These are phyloP conservation scores for Eimeria sp. DNA, from an alignment of 169 alveolate genomes.

Conservation along the genomic window DNA sequence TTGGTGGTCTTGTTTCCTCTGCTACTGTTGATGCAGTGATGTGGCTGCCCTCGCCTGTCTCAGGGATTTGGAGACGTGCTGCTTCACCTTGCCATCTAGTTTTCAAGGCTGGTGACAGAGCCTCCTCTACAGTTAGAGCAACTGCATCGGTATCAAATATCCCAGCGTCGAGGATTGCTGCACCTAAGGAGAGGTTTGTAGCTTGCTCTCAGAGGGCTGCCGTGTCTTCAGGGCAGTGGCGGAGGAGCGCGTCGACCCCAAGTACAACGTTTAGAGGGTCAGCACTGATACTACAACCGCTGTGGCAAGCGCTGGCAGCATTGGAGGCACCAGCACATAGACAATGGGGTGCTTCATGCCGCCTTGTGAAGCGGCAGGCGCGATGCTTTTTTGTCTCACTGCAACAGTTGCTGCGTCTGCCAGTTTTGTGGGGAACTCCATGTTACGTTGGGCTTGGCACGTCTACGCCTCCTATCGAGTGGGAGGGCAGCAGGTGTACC, in stretches of 20 bases:
- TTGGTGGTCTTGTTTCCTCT: not conserved
- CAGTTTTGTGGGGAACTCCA: not conserved
- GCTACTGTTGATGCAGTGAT: not conserved
- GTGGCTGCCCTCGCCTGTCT: not conserved
- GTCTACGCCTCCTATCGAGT: not conserved
- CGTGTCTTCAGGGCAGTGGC: conserved; percentile 4
- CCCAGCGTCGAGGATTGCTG: not conserved
- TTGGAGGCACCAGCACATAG: not conserved
- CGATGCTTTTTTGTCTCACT: not conserved
- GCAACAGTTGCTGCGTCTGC: conserved; percentile 38
- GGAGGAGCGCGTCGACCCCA: not conserved
- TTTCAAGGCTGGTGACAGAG: not conserved
- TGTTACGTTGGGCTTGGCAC: not conserved
- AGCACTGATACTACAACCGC: conserved; percentile 9
- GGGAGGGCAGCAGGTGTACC: not conserved
- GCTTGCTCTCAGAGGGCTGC: not conserved
- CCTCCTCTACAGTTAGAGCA: not conserved
- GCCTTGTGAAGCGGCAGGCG: not conserved
- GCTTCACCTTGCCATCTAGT: not conserved
- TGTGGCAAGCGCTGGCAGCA: not conserved
- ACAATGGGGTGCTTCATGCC: not conserved
- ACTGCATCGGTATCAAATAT: not conserved
- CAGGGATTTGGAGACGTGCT: not conserved
- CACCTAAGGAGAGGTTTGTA: conserved; percentile 13
- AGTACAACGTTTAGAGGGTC: not conserved